Base-by-base conservation (phyloP, 257 asterid species). In the Leonotis leonurus region DNA sequence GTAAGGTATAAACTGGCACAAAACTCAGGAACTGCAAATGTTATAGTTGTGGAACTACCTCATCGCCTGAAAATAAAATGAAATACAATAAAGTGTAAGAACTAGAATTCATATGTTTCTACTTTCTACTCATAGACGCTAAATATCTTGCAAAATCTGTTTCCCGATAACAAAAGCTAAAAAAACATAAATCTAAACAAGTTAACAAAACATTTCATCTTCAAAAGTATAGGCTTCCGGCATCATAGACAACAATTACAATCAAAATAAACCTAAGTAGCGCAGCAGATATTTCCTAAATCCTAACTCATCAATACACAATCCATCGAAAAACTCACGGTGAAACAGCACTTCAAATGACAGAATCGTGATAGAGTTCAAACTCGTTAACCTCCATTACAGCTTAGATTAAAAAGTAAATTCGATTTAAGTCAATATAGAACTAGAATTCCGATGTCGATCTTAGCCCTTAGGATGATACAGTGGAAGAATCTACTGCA, bases 331-430 rank as follows among this genome's bases (percentile, higher is more conserved):
- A 17, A 50, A 53, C 77, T 74, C 39, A 75, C 86, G 48, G n/a
- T 25, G 41, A 57, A 60, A 56, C 25, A 11, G 51, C 60, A 52
- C 35, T 56, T 75, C 84, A 84, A 71, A 71, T 75, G 53, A 83
- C 60, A 3, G 92, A 89, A 72, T 80, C 75, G 78, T 77, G 85
- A 44, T 70, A 80, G 58, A 78, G 72, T 21, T 81, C 77, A 25
- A 65, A 77, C 70, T 87, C 92, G 62, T 83, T 78, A 14, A 77
- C 81, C 78, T 85, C 95, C 97, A 89, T 89, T 58, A 12, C 33
- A 17, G 52, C 57, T 22, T 7, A 21, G 57, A 24, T 30, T 14
- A 16, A 44, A 25, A 4, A 41, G 4, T 13, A 48, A 54, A 55
- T n/a, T n/a, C n/a, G 27, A 18, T 49, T 30, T 26, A 7, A 22